Percentiles rank a stretch among this genome's conserved stretches.
phyloP scores from a whole-genome alignment of 345 rosid genomes.

The Eucalyptus pauciflora region DNA sequence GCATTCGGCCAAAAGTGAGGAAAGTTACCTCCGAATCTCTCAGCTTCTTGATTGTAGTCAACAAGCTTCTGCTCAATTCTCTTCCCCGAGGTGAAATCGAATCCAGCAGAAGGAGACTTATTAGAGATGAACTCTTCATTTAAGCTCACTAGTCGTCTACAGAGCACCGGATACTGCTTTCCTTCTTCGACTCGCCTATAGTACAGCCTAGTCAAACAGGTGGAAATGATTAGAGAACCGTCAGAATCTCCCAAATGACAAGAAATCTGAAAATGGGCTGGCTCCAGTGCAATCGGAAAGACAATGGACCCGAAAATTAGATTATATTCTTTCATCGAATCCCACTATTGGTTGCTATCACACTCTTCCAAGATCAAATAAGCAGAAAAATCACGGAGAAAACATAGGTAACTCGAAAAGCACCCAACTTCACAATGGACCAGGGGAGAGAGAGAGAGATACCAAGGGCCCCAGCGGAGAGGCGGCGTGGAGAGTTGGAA shows the following conservation, averaged over 20 bases:
- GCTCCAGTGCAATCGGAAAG: not conserved
- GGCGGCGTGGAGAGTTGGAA: slow-evolving; percentile 90
- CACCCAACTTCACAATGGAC: not conserved
- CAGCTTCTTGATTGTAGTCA: slow-evolving; percentile 93
- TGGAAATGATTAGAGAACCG: not conserved
- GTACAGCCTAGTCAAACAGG: slow-evolving; percentile 45
- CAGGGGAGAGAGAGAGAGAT: not conserved
- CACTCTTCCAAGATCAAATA: not conserved
- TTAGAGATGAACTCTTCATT: slow-evolving; percentile 77
- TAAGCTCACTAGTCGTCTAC: slow-evolving; percentile 65
- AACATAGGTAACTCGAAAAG: not conserved
- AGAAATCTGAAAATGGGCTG: not conserved
- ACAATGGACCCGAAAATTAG: not conserved
- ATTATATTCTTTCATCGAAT: not conserved
- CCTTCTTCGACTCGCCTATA: slow-evolving; percentile 91
- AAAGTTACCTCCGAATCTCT: slow-evolving; percentile 79
- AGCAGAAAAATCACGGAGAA: not conserved
- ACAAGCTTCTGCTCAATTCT: slow-evolving; percentile 90
- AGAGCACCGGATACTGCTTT: slow-evolving; percentile 75
- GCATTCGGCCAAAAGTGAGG: not conserved
- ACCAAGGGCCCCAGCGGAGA: slow-evolving; percentile 93
- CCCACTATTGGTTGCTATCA: not conserved
- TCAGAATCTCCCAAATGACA: not conserved
- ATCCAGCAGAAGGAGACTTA: slow-evolving; percentile 67
- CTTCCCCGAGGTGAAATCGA: slow-evolving; percentile 80